These are phyloP conservation scores for Trypanosoma caninum DNA, from an alignment of 208 protist genomes.

Conservation along the genomic window DNA sequence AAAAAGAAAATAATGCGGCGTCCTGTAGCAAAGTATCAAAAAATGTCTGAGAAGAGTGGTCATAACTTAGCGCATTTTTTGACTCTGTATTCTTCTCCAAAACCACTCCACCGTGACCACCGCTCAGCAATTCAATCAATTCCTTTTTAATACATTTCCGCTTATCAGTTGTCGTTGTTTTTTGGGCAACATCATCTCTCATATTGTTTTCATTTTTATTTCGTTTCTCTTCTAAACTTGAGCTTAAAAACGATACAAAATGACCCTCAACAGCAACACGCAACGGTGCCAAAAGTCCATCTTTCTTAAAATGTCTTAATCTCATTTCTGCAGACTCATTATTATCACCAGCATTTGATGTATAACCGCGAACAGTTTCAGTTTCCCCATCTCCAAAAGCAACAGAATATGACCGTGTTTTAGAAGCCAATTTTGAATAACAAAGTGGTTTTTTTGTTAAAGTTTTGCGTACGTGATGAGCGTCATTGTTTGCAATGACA, in stretches of 20 bases:
- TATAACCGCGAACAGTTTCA: neutral
- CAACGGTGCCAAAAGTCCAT: constrained; percentile 34
- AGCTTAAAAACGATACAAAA: constrained; percentile 12
- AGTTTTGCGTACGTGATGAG: constrained; percentile 3
- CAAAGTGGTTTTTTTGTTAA: constrained; percentile 35
- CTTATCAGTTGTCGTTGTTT: neutral
- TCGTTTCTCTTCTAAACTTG: no score
- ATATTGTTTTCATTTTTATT: neutral
- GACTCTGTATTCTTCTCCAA: neutral
- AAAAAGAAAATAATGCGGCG: constrained; percentile 2
- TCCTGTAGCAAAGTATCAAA: constrained; percentile 1
- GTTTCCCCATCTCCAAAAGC: neutral
- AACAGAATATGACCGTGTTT: no score
- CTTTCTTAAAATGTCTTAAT: constrained; percentile 25
- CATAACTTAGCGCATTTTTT: neutral
- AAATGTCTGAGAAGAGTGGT: neutral
- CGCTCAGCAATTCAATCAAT: constrained; percentile 10
- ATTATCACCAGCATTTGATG: neutral
- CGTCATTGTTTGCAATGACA: no score
- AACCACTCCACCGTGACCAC: neutral
- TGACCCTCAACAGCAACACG: constrained; percentile 48
- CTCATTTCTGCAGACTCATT: neutral
- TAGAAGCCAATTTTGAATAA: constrained; percentile 11
- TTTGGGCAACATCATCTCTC: neutral
- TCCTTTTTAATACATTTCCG: neutral